Evolutionary conservation across 225 moss, liverwort and hornwort species (phyloP), one percentile per base, ranked within the genome.

Genomic region (Pseudoscleropodium purum): DNA sequence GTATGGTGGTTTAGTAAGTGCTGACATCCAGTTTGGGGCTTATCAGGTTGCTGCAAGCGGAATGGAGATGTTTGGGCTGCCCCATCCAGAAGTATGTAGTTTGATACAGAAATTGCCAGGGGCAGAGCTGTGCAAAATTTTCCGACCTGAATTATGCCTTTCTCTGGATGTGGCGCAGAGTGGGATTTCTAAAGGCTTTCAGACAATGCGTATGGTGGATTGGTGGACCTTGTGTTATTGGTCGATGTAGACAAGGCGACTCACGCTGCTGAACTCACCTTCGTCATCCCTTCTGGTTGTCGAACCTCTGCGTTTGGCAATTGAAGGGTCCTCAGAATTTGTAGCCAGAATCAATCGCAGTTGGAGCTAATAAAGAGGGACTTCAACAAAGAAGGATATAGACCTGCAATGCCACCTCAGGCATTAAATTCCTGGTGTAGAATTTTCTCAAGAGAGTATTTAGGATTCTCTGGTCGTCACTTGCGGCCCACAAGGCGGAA

Each of bases 51-150:
- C 91, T 60, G 91, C 93, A 66, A 94, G 93, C 79, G 91, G 92
- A 75, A 90, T 91, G 41, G 96, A 95, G 89, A 94, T 95, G 94
- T 91, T 96, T 83, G 95, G 93, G 59, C 91, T 93, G 34, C 90
- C 92, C 81, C 93, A 95, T 91, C 92, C 94, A 66, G 87, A 95
- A 45, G 45, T 45, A 45, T 90, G 93, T 62, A 88, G 91, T 84
- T 85, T 94, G 83, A 94, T 95, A 88, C 94, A 94, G 56, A 93
- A 94, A 75, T 78, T 89, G 83, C 91, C 92, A 74, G 92, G 91
- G 57, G 91, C 93, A 69, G 94, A 95, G 77, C 59, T 90, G 19
- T 91, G 90, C 63, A 88, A 90, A 86, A 90, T 93, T 87, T 93
- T 91, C 33, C 88, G 90, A 63, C 92, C 91, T 47, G 94, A 91